Conservation (phyloP, 805 yeast genomes). For the Wickerhamomyces bisporus region DNA sequence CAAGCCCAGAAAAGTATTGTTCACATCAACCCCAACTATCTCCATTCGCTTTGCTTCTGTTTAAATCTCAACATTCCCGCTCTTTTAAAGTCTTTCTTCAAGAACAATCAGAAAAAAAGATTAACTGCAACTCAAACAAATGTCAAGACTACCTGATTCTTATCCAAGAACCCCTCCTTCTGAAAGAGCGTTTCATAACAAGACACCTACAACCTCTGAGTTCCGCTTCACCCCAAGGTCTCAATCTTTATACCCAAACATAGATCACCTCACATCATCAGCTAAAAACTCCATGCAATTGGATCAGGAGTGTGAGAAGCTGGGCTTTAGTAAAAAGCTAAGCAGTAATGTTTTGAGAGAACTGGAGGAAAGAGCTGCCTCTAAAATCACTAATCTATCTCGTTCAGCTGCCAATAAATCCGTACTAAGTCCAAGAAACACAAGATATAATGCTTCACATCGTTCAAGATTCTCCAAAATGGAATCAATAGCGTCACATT, state of each 20-base stretch:
- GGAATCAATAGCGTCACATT: conserved; percentile 30
- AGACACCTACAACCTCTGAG: not conserved
- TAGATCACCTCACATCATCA: conserved; percentile 14
- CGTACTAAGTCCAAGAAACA: conserved; percentile 17
- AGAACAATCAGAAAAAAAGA: too few relatives aligned
- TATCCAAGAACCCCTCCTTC: conserved; percentile 7
- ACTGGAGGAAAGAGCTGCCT: conserved; percentile 29
- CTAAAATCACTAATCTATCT: conserved; percentile 14
- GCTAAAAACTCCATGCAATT: not conserved
- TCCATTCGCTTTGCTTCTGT: too few relatives aligned
- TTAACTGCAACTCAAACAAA: too few relatives aligned
- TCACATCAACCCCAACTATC: too few relatives aligned
- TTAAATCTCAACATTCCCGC: too few relatives aligned
- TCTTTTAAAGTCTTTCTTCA: too few relatives aligned
- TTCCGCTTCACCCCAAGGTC: not conserved
- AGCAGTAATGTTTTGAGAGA: conserved; percentile 30
- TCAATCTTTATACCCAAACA: conserved; percentile 16
- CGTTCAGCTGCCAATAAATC: conserved; percentile 2
- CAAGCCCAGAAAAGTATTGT: too few relatives aligned
- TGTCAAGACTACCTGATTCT: conserved; percentile 15
- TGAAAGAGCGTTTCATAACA: not conserved
- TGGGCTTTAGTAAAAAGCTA: conserved; percentile 29
- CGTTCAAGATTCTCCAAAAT: conserved; percentile 24
- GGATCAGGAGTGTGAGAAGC: conserved; percentile 11
- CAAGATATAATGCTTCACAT: conserved; percentile 20